Conservation (phyloP, 176 grass and related monocot species). For the Themeda triandra region DNA sequence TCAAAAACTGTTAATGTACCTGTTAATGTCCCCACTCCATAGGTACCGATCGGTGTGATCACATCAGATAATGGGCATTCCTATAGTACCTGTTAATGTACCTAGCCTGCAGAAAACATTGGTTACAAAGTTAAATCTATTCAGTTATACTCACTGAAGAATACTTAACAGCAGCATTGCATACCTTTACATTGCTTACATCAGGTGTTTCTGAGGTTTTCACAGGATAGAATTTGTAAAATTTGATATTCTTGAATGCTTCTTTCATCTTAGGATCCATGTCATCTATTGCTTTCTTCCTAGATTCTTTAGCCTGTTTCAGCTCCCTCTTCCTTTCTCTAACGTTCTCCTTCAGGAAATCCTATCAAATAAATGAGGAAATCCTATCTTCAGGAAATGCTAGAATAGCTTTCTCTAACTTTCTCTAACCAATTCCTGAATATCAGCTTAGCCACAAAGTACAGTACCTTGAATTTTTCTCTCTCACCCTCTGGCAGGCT, state of each 20-base stretch:
- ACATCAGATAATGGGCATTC: constrained; percentile 58
- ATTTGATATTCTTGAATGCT: constrained; percentile 67
- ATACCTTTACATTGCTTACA: constrained; percentile 70
- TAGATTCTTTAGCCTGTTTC: constrained; percentile 78
- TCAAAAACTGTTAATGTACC: not conserved
- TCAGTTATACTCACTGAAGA: not conserved
- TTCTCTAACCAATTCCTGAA: too few species aligned
- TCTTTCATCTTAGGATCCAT: constrained; percentile 71
- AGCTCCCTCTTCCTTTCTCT: constrained; percentile 68
- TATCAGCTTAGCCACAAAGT: too few species aligned
- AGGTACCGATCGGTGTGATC: not conserved
- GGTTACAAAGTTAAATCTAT: not conserved
- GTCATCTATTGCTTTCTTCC: constrained; percentile 78
- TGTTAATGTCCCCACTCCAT: too few species aligned
- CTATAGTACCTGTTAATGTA: constrained; percentile 87
- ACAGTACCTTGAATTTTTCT: too few species aligned
- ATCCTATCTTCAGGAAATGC: not conserved
- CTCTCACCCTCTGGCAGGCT: too few species aligned
- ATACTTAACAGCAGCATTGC: not conserved
- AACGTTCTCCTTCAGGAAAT: constrained; percentile 78
- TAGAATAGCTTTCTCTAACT: too few species aligned
- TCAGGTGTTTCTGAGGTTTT: constrained; percentile 65
- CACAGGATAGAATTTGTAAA: constrained; percentile 94
- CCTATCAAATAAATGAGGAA: constrained; percentile 37
- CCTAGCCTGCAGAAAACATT: constrained; percentile 34